Evolutionary conservation across 441 rosid species (phyloP).

Genomic region (Manihot esculenta): DNA sequence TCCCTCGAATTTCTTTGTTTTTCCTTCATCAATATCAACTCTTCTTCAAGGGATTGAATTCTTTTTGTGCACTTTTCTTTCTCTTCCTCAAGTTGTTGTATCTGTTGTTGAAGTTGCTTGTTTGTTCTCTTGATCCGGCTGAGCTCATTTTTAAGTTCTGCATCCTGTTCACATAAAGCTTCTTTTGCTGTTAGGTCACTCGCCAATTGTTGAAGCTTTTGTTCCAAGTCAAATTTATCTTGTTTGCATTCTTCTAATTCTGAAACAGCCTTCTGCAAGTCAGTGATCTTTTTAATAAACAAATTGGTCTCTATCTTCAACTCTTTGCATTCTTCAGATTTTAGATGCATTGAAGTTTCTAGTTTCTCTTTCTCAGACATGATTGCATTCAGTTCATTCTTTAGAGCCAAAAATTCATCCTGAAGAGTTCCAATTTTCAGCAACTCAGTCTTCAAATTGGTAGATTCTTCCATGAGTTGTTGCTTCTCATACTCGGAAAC

Average conservation of each 20-base stretch:
- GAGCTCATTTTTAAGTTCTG: slow-evolving; percentile 41
- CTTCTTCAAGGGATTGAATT: slow-evolving; percentile 44
- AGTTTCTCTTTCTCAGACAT: slow-evolving; percentile 38
- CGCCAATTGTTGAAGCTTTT: slow-evolving; percentile 41
- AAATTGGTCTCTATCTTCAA: slow-evolving; percentile 41
- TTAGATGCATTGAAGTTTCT: slow-evolving; percentile 30
- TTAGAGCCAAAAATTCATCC: slow-evolving; percentile 35
- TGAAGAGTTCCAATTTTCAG: slow-evolving; percentile 35
- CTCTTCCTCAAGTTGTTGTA: slow-evolving; percentile 47
- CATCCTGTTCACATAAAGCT: slow-evolving; percentile 31
- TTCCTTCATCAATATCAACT: slow-evolving; percentile 36
- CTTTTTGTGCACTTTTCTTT: slow-evolving; percentile 32
- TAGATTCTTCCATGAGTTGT: slow-evolving; percentile 39
- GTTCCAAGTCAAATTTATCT: slow-evolving; percentile 32
- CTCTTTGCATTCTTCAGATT: slow-evolving; percentile 37
- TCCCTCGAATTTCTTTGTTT: slow-evolving; percentile 34
- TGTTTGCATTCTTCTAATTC: slow-evolving; percentile 45
- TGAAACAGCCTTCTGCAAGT: slow-evolving; percentile 30
- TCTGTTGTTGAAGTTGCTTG: slow-evolving; percentile 40
- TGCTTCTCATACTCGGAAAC: slow-evolving; percentile 56
- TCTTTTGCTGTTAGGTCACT: slow-evolving; percentile 34
- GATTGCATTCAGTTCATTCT: slow-evolving; percentile 30
- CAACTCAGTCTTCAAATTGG: slow-evolving; percentile 36
- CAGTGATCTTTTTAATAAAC: slow-evolving; percentile 36
- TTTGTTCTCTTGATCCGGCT: slow-evolving; percentile 37